These are phyloP conservation scores for Effrenium voratum DNA, from an alignment of 73 alveolate species.

Conservation along the genomic window DNA sequence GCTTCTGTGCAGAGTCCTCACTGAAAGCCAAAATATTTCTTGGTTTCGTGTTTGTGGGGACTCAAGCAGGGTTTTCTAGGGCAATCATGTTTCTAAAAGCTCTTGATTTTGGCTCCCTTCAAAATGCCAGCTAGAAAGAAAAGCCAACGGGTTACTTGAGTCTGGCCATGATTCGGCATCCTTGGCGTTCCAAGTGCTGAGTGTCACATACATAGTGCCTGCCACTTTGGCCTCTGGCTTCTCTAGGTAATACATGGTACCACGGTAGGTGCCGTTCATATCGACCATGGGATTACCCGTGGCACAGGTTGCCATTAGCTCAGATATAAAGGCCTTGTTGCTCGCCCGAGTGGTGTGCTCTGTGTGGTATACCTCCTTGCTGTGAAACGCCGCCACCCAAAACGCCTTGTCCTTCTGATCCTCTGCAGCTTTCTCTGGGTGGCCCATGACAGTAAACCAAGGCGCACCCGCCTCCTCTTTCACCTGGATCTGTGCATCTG, in stretches of 20 bases:
- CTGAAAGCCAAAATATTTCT: too few species aligned
- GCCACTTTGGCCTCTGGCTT: conserved; percentile 1
- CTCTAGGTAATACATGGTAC: conserved; percentile 24
- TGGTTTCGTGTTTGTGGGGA: too few species aligned
- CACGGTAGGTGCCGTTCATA: conserved; percentile 41
- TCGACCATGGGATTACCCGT: conserved; percentile 50
- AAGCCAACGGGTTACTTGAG: too few species aligned
- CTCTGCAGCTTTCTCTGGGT: neutral
- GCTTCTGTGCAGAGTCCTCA: too few species aligned
- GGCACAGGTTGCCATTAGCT: conserved; percentile 48
- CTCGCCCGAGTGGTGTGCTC: conserved; percentile 39
- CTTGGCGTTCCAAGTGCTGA: conserved; percentile 31
- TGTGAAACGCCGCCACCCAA: conserved; percentile 65
- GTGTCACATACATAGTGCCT: conserved; percentile 6
- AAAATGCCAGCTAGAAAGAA: too few species aligned
- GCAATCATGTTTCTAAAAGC: too few species aligned
- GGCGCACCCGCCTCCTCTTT: conserved; percentile 51
- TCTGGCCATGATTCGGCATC: conserved; percentile 10
- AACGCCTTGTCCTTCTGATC: conserved; percentile 4
- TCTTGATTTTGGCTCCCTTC: too few species aligned
- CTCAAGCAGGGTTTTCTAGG: too few species aligned
- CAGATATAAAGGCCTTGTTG: conserved; percentile 46
- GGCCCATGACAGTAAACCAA: conserved; percentile 42
- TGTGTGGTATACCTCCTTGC: conserved; percentile 28
- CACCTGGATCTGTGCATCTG: conserved; percentile 50